A percentile compares a stretch with the other conserved stretches of the same genome.
Conservation (phyloP, 2,329 filamentous ascomycete species). For the Fusarium neocosmosporiellum region DNA sequence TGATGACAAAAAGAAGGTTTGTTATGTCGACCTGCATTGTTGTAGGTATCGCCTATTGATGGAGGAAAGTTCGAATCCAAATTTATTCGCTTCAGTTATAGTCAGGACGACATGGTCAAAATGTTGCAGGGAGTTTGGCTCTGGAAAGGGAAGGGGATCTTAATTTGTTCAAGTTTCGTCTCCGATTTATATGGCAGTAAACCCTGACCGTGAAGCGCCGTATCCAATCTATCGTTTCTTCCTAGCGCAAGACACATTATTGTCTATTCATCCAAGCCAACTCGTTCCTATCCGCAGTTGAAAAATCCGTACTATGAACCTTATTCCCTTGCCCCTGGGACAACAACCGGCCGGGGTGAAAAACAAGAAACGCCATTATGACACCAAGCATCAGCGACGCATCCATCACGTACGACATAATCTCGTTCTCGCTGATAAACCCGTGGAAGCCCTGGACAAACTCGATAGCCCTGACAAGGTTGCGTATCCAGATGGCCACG, state of each 20-base stretch:
- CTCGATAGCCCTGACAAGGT: conserved; percentile 18
- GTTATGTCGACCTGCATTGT: not conserved
- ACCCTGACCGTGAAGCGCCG: not conserved
- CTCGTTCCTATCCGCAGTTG: not conserved
- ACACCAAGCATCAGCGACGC: not conserved
- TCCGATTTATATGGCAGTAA: not conserved
- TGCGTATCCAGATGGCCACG: conserved; percentile 15
- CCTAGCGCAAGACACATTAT: not conserved
- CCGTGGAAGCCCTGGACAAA: conserved; percentile 19
- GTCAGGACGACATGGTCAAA: not conserved
- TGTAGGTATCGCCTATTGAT: not conserved
- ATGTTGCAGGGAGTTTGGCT: not conserved
- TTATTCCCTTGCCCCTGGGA: not conserved
- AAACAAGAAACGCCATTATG: not conserved
- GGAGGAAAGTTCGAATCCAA: too few species aligned
- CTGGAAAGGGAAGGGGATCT: not conserved
- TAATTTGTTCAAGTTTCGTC: not conserved
- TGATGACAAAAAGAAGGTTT: not conserved
- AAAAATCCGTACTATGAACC: not conserved
- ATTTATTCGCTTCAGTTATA: not conserved
- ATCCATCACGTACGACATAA: not conserved
- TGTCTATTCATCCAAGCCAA: not conserved
- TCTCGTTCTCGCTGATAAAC: conserved; percentile 12
- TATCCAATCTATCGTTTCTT: not conserved
- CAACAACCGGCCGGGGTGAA: not conserved